Evolutionary conservation across 1,284 basidiomycete genomes (phyloP).

Genomic region (Agaricales sp.): DNA sequence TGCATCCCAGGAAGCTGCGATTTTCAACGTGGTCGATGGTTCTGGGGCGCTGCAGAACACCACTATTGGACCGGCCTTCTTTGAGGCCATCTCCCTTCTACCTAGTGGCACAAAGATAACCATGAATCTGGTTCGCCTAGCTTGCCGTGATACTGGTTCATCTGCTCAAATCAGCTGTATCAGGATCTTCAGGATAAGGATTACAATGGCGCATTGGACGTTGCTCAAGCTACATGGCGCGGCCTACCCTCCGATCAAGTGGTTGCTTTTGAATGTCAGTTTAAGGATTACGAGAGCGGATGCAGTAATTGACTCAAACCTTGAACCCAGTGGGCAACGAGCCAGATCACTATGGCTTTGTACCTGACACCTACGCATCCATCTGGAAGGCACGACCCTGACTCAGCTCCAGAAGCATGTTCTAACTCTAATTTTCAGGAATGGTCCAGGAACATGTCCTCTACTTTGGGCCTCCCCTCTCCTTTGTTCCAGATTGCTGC

Average conservation of each 20-base stretch:
- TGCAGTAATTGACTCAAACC: neutral
- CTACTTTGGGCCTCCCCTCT: slow-evolving; percentile 21
- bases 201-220: slow-evolving; percentile 28
- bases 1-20: slow-evolving; percentile 22
- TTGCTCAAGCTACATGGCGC: slow-evolving; percentile 30
- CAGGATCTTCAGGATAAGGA: slow-evolving; percentile 33
- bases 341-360: slow-evolving; percentile 36
- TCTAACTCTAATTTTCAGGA: slow-evolving; percentile 17
- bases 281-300: neutral
- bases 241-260: slow-evolving; percentile 26
- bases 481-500: slow-evolving; percentile 36
- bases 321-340: slow-evolving; percentile 36
- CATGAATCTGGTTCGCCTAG: slow-evolving; percentile 27
- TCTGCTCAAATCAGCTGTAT: neutral
- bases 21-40: slow-evolving; percentile 33
- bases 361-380: slow-evolving; percentile 29
- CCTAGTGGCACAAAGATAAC: slow-evolving; percentile 33
- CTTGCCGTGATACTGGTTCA: no score
- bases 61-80: slow-evolving; percentile 37
- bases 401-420: neutral
- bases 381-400: slow-evolving; percentile 28
- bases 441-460: slow-evolving; percentile 35
- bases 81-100: slow-evolving; percentile 32
- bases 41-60: slow-evolving; percentile 34
- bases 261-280: slow-evolving; percentile 33